phyloP scores from a whole-genome alignment of 805 yeast genomes.

The Teunomyces gatunensis region DNA sequence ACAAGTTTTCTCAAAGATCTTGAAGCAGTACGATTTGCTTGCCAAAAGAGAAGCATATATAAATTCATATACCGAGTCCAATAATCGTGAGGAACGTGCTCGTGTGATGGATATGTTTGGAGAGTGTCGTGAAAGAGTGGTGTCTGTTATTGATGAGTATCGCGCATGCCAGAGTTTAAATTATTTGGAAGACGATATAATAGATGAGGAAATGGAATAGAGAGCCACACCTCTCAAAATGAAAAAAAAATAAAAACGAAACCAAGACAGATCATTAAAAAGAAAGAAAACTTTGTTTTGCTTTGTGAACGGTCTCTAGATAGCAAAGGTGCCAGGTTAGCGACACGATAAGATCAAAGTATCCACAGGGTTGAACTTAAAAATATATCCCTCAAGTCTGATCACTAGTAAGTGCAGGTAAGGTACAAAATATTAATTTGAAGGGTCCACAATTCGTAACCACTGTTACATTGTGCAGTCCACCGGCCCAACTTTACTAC shows the following conservation, averaged over 20 bases:
- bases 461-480: not conserved
- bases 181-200: conserved; percentile 46
- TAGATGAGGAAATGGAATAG: conserved; percentile 30
- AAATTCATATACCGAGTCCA: conserved; percentile 62
- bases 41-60: conserved; percentile 81
- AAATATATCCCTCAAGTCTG: no score
- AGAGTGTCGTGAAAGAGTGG: conserved; percentile 48
- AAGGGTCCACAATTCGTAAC: not conserved
- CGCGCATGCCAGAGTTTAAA: conserved; percentile 36
- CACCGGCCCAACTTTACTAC: not conserved
- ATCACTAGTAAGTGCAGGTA: no score
- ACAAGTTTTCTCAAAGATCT: conserved; percentile 60
- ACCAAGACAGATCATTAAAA: no score
- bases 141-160: conserved; percentile 48
- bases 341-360: no score
- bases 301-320: no score
- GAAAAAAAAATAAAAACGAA: no score
- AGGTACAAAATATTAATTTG: not conserved
- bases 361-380: no score
- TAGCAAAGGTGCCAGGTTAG: no score
- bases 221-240: not conserved
- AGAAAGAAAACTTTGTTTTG: no score
- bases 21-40: conserved; percentile 76
- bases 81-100: conserved; percentile 38
- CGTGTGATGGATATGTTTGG: conserved; percentile 48